phyloP scores from a whole-genome alignment of 1,284 basidiomycete genomes.

The Ustilago xerochloae region DNA sequence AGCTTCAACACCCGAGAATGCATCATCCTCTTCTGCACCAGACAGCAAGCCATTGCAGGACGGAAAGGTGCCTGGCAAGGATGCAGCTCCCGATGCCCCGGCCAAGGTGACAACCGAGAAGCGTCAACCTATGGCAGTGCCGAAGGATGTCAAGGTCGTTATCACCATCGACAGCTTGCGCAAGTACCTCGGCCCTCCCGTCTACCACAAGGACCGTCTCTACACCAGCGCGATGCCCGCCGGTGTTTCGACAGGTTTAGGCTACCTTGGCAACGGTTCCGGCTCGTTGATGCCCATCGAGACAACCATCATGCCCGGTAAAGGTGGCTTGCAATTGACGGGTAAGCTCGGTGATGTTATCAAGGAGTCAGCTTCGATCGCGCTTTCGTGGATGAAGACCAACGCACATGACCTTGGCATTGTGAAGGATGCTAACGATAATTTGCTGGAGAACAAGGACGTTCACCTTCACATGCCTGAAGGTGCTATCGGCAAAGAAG shows the following conservation, averaged over 20 bases:
- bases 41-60: slow-evolving; percentile 36
- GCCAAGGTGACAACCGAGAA: slow-evolving; percentile 78
- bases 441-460: slow-evolving; percentile 79
- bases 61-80: slow-evolving; percentile 48
- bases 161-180: slow-evolving; percentile 89
- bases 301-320: slow-evolving; percentile 67
- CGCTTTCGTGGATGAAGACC: slow-evolving; percentile 89
- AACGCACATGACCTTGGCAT: slow-evolving; percentile 90
- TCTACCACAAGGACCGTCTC: slow-evolving; percentile 95
- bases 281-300: slow-evolving; percentile 98
- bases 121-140: slow-evolving; percentile 84
- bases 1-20: slow-evolving; percentile 20
- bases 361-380: slow-evolving; percentile 93
- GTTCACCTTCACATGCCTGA: slow-evolving; percentile 68
- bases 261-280: slow-evolving; percentile 94
- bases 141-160: slow-evolving; percentile 80
- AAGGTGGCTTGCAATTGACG: slow-evolving; percentile 79
- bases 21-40: slow-evolving; percentile 7
- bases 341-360: slow-evolving; percentile 99
- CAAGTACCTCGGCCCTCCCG: slow-evolving; percentile 94
- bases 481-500: slow-evolving; percentile 96
- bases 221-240: slow-evolving; percentile 83
- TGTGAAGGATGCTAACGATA: slow-evolving; percentile 74
- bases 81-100: slow-evolving; percentile 46
- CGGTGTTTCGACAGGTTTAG: slow-evolving; percentile 92